A percentile compares a stretch with the other conserved stretches of the same genome.
phyloP scores from a whole-genome alignment of 345 rosid genomes.

The Eutrema yunnanense region DNA sequence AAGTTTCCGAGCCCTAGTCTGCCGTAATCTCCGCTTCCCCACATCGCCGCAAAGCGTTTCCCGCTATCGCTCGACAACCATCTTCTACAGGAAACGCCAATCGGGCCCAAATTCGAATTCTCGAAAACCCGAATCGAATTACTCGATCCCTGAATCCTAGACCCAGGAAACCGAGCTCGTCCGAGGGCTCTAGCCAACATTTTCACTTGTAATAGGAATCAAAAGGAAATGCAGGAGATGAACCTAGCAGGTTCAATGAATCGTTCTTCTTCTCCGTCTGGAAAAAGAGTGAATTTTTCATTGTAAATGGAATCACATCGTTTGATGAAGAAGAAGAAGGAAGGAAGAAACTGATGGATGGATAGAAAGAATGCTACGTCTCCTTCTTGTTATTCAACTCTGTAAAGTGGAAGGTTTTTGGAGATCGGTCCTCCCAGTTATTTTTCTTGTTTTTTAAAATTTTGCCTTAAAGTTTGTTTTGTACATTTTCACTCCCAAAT shows the following conservation, averaged over 20 bases:
- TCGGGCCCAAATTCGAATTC: slow-evolving; percentile 5
- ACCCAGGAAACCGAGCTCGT: slow-evolving; percentile 9
- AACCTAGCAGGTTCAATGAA: neutral
- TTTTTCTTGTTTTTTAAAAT: neutral
- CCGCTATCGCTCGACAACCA: slow-evolving; percentile 21
- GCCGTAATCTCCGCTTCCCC: slow-evolving; percentile 93
- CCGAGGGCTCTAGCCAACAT: slow-evolving; percentile 27
- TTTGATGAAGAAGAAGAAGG: neutral
- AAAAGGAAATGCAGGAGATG: neutral
- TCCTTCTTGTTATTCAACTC: neutral
- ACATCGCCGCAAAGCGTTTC: slow-evolving; percentile 57
- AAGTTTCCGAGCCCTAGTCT: slow-evolving; percentile 67
- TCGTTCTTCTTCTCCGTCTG: neutral
- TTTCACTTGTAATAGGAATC: neutral
- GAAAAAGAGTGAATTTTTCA: neutral
- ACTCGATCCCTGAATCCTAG: neutral
- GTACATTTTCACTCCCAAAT: neutral
- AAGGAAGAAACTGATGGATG: slow-evolving; percentile 29
- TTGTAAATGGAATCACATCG: slow-evolving; percentile 9
- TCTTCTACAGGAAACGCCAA: slow-evolving; percentile 13
- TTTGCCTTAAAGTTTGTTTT: neutral
- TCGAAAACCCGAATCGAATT: neutral
- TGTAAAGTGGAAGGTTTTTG: neutral
- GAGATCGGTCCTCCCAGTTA: neutral
- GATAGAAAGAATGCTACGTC: slow-evolving; percentile 29